Base-by-base conservation (phyloP, 192 early-diverging fungal species). In the Chytriomyces sp. region DNA sequence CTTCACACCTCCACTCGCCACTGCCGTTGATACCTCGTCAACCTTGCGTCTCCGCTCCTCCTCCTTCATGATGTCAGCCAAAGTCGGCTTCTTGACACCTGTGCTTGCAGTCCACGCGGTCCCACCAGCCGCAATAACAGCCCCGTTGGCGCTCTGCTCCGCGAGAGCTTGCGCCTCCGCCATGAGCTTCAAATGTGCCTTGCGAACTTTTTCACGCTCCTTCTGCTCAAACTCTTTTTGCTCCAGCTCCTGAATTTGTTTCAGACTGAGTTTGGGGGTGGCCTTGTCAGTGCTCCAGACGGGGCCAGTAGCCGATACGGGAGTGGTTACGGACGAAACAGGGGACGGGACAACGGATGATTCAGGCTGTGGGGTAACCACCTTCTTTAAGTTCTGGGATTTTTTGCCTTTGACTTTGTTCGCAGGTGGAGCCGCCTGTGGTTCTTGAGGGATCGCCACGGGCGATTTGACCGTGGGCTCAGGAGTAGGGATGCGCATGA, bases 231-330 rank as follows among this genome's bases (percentile, higher is more conserved):
- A 26, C 19, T 64, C 80, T 39, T 52, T 19, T 26, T 75, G 70
- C 74, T 86, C 84, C 3, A 78, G 58, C 40, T 83, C 84, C 65
- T 86, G 84, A 40, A 86, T 82, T 54, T 83, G 76, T 71, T 86
- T 86, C 25, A 86, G 54, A 25, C 72, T 76, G 17, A 80, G 63
- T 52, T 83, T 86, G 31, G 80, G 75, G 26, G 34, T 39, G 2
- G 59, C 61, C 32, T 52, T 32, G 52, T 38, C 62, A 19, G 49
- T 41, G 25, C 41, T 66, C 71, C 70, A 72, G 22, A 49, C 44
- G 22, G 44, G 44, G 22, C 14, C 17, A 49, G 44, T 14, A 14
- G 44, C 44, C 44, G 44, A 14, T 10, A 75, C 77, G 58, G 74
- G 73, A 26, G 75, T 70, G 10, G 64, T 53, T 6, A 26, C 17